These are phyloP conservation scores for Abrus pulchellus DNA, from an alignment of 306 rosid species.

Conservation along the genomic window DNA sequence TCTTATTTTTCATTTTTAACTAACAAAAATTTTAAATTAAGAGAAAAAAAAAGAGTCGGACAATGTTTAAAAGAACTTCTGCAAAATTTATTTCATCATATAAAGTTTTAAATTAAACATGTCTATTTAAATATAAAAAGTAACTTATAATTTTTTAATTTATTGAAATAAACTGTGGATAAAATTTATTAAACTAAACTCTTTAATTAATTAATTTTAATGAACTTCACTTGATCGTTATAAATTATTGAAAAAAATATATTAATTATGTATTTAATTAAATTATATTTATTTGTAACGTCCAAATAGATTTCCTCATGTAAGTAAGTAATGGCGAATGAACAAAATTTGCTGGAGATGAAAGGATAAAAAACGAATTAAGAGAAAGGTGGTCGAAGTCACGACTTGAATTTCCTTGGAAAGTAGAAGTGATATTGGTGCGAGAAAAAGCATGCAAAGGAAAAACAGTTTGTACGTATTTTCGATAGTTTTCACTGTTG, in stretches of 20 bases:
- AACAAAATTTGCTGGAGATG: background rate
- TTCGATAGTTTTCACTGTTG: background rate
- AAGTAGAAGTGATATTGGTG: background rate
- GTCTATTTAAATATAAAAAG: too few species aligned
- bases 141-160: too few species aligned
- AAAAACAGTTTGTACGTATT: background rate
- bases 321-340: background rate
- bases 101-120: background rate
- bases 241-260: too few species aligned
- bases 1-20: background rate
- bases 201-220: background rate
- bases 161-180: background rate
- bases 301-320: background rate
- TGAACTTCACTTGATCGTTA: background rate
- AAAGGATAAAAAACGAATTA: background rate
- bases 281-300: too few species aligned
- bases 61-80: background rate
- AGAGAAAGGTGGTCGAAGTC: background rate
- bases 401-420: background rate
- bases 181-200: background rate
- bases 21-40: background rate
- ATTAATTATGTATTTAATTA: too few species aligned
- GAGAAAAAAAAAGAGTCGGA: background rate
- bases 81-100: background rate
- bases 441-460: constrained; percentile 16